A percentile compares a stretch with the other conserved stretches of the same genome.
Evolutionary conservation across 257 asterid species (phyloP).

Genomic region (Coffea eugenioides): DNA sequence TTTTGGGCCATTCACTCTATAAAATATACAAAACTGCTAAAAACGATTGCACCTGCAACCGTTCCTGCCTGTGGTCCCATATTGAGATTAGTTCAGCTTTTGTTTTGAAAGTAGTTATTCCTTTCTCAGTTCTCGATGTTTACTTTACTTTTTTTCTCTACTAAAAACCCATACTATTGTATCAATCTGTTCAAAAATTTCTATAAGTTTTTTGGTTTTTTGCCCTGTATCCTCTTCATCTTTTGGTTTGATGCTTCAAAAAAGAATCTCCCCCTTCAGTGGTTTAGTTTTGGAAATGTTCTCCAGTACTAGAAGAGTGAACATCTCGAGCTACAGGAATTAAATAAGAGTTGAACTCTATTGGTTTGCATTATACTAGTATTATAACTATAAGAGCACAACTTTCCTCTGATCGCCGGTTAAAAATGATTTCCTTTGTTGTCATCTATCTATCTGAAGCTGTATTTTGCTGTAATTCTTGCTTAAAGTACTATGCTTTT

Average conservation of each 20-base stretch:
- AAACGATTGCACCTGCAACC: no score
- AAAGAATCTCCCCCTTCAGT: background rate
- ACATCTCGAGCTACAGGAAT: background rate
- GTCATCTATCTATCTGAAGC: background rate
- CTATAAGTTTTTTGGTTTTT: background rate
- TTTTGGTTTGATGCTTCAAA: background rate
- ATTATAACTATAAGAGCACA: background rate
- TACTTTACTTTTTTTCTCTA: background rate
- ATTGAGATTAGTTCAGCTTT: background rate
- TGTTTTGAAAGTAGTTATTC: background rate
- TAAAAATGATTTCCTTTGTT: background rate
- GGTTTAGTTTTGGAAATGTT: background rate
- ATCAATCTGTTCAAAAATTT: background rate
- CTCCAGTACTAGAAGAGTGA: background rate
- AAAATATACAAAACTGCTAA: no score
- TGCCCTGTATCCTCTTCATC: background rate
- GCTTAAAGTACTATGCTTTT: background rate
- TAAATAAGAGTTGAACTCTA: background rate
- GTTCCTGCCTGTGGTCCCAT: no score
- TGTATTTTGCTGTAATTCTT: no score
- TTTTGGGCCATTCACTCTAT: no score
- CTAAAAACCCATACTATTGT: background rate
- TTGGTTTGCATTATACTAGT: background rate
- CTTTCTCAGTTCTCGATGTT: background rate
- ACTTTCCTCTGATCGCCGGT: background rate